Conservation (phyloP, 306 rosid species). For the Heteromeles arbutifolia region DNA sequence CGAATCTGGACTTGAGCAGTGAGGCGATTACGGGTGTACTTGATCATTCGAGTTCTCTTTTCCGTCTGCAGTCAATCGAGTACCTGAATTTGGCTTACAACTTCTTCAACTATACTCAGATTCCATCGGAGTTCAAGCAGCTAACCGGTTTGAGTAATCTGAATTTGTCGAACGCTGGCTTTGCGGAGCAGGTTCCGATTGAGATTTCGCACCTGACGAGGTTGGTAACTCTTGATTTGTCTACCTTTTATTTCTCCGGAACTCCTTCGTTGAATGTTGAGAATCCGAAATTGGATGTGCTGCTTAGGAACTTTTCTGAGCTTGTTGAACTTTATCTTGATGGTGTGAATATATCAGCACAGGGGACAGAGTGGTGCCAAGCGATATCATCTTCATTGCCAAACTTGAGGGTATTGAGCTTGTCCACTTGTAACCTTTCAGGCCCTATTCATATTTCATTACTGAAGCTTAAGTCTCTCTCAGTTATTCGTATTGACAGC, state of each 20-base stretch:
- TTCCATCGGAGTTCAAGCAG: slow-evolving; percentile 12
- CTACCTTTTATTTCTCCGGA: rapidly evolving
- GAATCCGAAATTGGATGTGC: slow-evolving; percentile 8
- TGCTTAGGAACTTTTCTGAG: slow-evolving; percentile 16
- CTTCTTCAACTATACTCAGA: background rate
- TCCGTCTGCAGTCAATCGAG: slow-evolving; percentile 5
- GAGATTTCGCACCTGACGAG: slow-evolving; percentile 17
- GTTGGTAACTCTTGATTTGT: slow-evolving; percentile 30
- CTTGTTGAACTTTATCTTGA: slow-evolving; percentile 38
- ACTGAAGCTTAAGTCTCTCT: slow-evolving; percentile 16
- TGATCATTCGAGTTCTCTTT: slow-evolving; percentile 24
- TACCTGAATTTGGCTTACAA: slow-evolving; percentile 26
- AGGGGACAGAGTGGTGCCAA: slow-evolving; percentile 38
- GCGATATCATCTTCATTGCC: slow-evolving; percentile 21
- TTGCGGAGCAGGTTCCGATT: slow-evolving; percentile 11
- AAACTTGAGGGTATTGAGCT: slow-evolving; percentile 24
- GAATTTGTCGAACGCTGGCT: slow-evolving; percentile 29
- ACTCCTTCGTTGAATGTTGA: background rate
- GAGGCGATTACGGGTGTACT: background rate
- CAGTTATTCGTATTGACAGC: slow-evolving; percentile 3
- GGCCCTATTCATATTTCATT: slow-evolving; percentile 22
- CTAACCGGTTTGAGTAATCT: slow-evolving; percentile 8
- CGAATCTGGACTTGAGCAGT: slow-evolving; percentile 15
- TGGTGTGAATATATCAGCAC: slow-evolving; percentile 40
- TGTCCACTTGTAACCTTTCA: slow-evolving; percentile 7